phyloP scores from a whole-genome alignment of 305 asterid genomes.

The Nicotiana rustica region DNA sequence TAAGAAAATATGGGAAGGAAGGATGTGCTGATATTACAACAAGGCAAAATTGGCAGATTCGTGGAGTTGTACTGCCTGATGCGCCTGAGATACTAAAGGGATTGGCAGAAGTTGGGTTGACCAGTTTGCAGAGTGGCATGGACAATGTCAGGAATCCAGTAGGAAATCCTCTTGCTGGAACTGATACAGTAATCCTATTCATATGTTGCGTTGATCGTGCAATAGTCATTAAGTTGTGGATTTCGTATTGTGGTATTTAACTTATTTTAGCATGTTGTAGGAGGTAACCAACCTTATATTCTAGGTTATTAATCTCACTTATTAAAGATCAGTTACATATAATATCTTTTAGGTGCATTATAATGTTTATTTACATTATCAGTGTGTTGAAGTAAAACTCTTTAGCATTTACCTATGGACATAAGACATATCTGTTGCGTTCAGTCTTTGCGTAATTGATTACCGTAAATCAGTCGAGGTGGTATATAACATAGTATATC shows the following conservation, averaged over 20 bases:
- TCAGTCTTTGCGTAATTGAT: not conserved
- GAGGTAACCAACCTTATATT: too few species aligned
- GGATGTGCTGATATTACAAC: conserved; percentile 95
- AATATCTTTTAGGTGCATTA: too few species aligned
- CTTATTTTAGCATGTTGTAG: too few species aligned
- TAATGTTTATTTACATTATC: too few species aligned
- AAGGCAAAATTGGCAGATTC: conserved; percentile 95
- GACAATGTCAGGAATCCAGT: conserved; percentile 97
- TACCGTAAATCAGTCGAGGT: not conserved
- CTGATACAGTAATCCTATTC: conserved; percentile 43
- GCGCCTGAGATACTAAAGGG: conserved; percentile 89
- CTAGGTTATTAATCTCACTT: too few species aligned
- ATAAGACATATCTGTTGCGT: not conserved
- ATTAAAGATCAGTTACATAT: not conserved
- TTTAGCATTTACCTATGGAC: not conserved
- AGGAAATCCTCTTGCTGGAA: conserved; percentile 94
- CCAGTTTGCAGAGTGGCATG: conserved; percentile 98
- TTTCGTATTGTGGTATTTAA: not conserved
- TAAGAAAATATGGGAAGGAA: conserved; percentile 78
- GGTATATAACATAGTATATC: not conserved
- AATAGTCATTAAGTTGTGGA: not conserved
- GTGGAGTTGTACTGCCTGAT: conserved; percentile 84
- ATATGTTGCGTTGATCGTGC: not conserved
- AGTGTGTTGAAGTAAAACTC: too few species aligned
- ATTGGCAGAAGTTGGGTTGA: conserved; percentile 80